Evolutionary conservation across 2,329 filamentous ascomycete genomes (phyloP).

Genomic region (Phialemoniopsis sp.): DNA sequence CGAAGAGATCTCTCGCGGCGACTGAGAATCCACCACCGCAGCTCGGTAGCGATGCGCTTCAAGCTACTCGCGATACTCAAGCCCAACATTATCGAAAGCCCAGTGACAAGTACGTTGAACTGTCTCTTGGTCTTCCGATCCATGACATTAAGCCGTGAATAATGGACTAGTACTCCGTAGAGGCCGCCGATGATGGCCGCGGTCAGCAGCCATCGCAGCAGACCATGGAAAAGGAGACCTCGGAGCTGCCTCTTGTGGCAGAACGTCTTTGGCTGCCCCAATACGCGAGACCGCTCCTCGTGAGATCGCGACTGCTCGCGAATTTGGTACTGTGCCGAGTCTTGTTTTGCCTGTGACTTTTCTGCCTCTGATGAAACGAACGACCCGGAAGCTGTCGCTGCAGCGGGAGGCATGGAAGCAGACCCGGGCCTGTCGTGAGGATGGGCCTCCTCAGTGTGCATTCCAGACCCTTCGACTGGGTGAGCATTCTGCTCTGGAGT

Average conservation of each 20-base stretch:
- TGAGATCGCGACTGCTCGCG: too few species aligned
- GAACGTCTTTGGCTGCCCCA: slow-evolving; percentile 4
- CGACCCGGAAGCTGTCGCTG: too few species aligned
- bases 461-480: too few species aligned
- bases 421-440: too few species aligned
- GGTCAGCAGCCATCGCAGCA: slow-evolving; percentile 19
- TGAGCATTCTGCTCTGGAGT: too few species aligned
- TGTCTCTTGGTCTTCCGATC: slow-evolving; percentile 26
- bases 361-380: too few species aligned
- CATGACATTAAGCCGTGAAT: slow-evolving; percentile 21
- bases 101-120: slow-evolving; percentile 40
- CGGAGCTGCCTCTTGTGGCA: slow-evolving; percentile 12
- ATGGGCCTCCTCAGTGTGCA: too few species aligned
- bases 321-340: too few species aligned
- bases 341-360: too few species aligned
- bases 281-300: too few species aligned
- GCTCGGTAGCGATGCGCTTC: slow-evolving; percentile 35
- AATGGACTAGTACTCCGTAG: slow-evolving; percentile 21
- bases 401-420: too few species aligned
- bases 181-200: slow-evolving; percentile 18
- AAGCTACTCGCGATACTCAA: slow-evolving; percentile 36
- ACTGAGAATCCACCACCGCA: slow-evolving; percentile 41
- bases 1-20: slow-evolving; percentile 25
- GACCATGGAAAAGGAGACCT: slow-evolving; percentile 6
- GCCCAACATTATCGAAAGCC: slow-evolving; percentile 34